A percentile compares a stretch with the other conserved stretches of the same genome.
Evolutionary conservation across 2,329 filamentous ascomycete genomes (phyloP).

Genomic region (Basipetospora sp.): DNA sequence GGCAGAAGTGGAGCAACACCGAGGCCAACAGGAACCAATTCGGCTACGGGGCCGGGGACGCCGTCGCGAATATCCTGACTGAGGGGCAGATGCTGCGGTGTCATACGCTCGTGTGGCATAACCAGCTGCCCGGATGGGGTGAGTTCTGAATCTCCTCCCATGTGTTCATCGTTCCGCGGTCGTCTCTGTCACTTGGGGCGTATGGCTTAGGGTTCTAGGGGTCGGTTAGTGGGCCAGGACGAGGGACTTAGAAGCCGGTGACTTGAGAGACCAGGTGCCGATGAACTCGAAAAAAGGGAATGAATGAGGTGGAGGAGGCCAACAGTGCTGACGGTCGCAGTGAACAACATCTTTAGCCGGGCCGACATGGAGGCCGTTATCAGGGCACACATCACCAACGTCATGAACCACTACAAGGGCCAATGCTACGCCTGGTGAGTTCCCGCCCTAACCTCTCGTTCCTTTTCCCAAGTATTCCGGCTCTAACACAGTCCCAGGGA

Average conservation of each 20-base stretch:
- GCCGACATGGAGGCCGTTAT: conserved; percentile 24
- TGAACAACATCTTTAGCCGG: conserved; percentile 1
- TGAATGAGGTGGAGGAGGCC: background rate
- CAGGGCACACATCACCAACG: conserved; percentile 34
- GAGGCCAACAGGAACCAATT: conserved; percentile 44
- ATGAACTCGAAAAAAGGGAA: background rate
- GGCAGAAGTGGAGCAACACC: conserved; percentile 48
- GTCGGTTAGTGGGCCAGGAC: no score
- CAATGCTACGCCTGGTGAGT: conserved; percentile 37
- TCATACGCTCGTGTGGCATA: conserved; percentile 41
- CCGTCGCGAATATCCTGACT: conserved; percentile 31
- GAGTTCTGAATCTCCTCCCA: no score
- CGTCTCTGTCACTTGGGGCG: no score
- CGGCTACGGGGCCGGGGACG: conserved; percentile 42
- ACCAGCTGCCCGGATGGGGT: conserved; percentile 17
- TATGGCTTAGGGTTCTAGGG: no score
- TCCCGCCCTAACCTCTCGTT: background rate
- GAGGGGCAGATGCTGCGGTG: conserved; percentile 43
- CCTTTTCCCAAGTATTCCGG: background rate
- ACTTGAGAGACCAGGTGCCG: no score
- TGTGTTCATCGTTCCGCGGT: no score
- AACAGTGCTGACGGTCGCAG: background rate
- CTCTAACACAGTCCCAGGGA: conserved; percentile 1
- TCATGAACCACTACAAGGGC: conserved; percentile 27
- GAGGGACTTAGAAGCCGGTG: no score